Evolutionary conservation across 495 filamentous ascomycete genomes (phyloP).

Genomic region (Venustampulla echinocandica): DNA sequence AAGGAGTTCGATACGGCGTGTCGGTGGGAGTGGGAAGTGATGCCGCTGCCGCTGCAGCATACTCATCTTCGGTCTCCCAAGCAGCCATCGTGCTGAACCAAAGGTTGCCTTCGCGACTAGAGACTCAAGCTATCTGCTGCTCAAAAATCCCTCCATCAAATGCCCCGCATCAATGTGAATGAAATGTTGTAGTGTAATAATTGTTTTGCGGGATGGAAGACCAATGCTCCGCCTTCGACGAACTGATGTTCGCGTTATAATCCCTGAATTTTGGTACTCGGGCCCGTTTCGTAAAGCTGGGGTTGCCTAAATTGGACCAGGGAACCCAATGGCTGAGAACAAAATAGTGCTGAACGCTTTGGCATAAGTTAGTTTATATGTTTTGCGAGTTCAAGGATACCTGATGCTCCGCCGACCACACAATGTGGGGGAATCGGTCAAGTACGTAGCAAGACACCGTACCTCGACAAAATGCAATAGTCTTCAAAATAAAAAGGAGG

Average conservation of each 20-base stretch:
- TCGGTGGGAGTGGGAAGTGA: constrained; percentile 58
- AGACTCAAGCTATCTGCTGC: constrained; percentile 1
- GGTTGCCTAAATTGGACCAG: constrained; percentile 4
- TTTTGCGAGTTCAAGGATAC: constrained; percentile 9
- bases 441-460: not conserved
- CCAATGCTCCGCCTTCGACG: not conserved
- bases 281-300: constrained; percentile 9
- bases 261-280: constrained; percentile 2
- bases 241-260: constrained; percentile 1
- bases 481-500: not conserved
- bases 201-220: constrained; percentile 2
- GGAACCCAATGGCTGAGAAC: constrained; percentile 7
- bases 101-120: not conserved
- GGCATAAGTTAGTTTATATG: constrained; percentile 16
- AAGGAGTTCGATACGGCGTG: constrained; percentile 55
- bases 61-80: constrained; percentile 51
- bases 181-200: constrained; percentile 4
- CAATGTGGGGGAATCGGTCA: constrained; percentile 7
- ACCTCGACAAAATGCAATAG: not conserved
- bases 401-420: no score
- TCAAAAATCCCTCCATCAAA: constrained; percentile 8
- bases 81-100: constrained; percentile 29
- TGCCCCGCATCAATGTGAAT: constrained; percentile 6
- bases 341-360: constrained; percentile 9
- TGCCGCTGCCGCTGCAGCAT: constrained; percentile 36